phyloP scores from a whole-genome alignment of 1,284 basidiomycete genomes.

The Boletus mariae region DNA sequence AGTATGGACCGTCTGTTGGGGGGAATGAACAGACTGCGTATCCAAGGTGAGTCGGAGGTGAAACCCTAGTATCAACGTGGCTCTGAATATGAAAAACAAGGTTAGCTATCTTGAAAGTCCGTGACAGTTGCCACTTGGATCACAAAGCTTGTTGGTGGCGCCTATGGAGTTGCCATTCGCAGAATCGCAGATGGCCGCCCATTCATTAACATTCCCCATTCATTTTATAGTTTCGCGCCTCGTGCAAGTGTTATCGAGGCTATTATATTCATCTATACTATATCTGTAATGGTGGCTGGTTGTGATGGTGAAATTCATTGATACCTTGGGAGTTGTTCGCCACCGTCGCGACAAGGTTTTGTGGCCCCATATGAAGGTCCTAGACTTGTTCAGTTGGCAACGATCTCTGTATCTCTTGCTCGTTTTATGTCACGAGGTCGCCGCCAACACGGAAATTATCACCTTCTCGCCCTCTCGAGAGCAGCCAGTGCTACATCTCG shows the following conservation, averaged over 20 bases:
- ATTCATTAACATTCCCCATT: constrained; percentile 8
- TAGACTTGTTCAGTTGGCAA: constrained; percentile 3
- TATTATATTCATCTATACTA: not conserved
- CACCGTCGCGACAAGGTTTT: constrained; percentile 12
- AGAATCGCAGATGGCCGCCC: constrained; percentile 20
- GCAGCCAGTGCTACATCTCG: constrained; percentile 19
- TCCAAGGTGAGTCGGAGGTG: constrained; percentile 29
- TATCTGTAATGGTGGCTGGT: not conserved
- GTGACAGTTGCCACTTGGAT: constrained; percentile 17
- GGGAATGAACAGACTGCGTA: constrained; percentile 13
- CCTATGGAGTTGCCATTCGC: not conserved
- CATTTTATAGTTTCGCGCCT: constrained; percentile 13
- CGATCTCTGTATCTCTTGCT: constrained; percentile 20
- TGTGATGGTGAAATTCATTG: not conserved
- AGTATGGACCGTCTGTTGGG: constrained; percentile 35
- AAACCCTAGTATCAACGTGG: not conserved
- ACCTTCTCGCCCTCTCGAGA: constrained; percentile 44
- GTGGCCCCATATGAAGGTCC: not conserved
- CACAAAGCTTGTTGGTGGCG: constrained; percentile 19
- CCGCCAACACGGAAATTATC: constrained; percentile 64
- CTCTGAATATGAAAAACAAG: not conserved
- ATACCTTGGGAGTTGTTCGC: not conserved
- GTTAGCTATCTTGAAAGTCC: constrained; percentile 23
- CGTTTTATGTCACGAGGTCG: constrained; percentile 27
- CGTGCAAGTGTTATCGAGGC: constrained; percentile 13